Base-by-base conservation (phyloP, 257 asterid species). In the Primulina tabacum region DNA sequence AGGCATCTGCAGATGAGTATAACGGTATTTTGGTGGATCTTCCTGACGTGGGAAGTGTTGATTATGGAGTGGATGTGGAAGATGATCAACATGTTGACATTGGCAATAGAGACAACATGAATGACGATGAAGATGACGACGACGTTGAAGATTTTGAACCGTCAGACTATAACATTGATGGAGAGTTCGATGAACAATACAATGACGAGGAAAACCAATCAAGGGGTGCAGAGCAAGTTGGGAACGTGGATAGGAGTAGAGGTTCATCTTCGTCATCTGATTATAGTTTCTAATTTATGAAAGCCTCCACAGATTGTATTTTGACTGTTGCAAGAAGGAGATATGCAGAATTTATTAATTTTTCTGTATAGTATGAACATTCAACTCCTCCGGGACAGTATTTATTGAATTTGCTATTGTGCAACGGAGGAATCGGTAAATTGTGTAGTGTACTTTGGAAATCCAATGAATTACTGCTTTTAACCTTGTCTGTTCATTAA, bases 231-330 rank as follows among this genome's bases (percentile, higher is more conserved):
- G 90, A 67, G 66, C 79, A 29, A 60, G 76, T 71, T 60, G 72
- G 75, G 63, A 80, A 73, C 70, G 57, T 60, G 24, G 77, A 74
- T 65, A 43, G 76, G 75, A 88, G 80, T 17, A 71, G 77, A 17
- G 82, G 77, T 68, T 73, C 80, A 0, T 73, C 81, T 33, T 80
- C 89, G 30, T 86, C 91, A 3, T 86, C 91, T 56, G 93, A 82
- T 56, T 90, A 83, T 68, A 88, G 91, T 77, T 86, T 84, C 62
- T 90, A 84, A 76, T 60, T 16, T 17, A 34, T 70, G 20, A 35
- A 40, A 57, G n/a, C 30, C 30, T 28, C 30, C 30, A 28, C 2
- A 57, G 61, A 35, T 57, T 26, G 14, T 34, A 74, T 53, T 53
- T 29, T 24, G 63, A 67, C 29, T 64, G 14, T 56, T 5, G 56